Conservation (phyloP, 345 rosid species). For the Hypericum androsaemum region DNA sequence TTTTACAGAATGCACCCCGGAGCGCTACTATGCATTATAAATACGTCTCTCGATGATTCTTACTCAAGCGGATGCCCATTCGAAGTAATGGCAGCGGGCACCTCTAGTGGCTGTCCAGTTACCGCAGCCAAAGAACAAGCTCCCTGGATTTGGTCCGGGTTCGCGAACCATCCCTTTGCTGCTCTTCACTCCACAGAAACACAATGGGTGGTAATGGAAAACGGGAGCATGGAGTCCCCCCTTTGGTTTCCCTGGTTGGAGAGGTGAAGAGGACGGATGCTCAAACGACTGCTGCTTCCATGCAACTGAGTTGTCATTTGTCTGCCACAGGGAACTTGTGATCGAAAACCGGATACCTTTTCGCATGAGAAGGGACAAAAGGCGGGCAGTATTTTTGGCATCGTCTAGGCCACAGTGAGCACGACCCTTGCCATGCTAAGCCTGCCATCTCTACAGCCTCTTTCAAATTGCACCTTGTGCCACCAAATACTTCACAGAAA, state of each 20-base stretch:
- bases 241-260: slow-evolving; percentile 14
- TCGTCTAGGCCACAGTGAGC: slow-evolving; percentile 40
- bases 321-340: slow-evolving; percentile 29
- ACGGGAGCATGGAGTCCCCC: slow-evolving; percentile 11
- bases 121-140: slow-evolving; percentile 35
- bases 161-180: slow-evolving; percentile 23
- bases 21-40: too few species aligned
- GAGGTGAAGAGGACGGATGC: slow-evolving; percentile 8
- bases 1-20: too few species aligned
- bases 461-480: slow-evolving; percentile 31
- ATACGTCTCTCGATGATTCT: too few species aligned
- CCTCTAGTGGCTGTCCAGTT: slow-evolving; percentile 33
- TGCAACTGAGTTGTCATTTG: slow-evolving; percentile 15
- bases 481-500: slow-evolving; percentile 28
- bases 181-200: slow-evolving; percentile 38
- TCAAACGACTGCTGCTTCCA: slow-evolving; percentile 14
- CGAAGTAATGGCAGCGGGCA: slow-evolving; percentile 25
- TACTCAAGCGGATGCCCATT: slow-evolving; percentile 30
- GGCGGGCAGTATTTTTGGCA: slow-evolving; percentile 38
- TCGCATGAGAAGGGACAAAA: slow-evolving; percentile 26
- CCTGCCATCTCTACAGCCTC: slow-evolving; percentile 39
- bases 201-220: slow-evolving; percentile 21
- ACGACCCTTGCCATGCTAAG: slow-evolving; percentile 41
- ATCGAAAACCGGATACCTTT: slow-evolving; percentile 30
- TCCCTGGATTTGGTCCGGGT: slow-evolving; percentile 31